phyloP scores from a whole-genome alignment of 805 yeast species.

The Saturnispora serradocipensis region DNA sequence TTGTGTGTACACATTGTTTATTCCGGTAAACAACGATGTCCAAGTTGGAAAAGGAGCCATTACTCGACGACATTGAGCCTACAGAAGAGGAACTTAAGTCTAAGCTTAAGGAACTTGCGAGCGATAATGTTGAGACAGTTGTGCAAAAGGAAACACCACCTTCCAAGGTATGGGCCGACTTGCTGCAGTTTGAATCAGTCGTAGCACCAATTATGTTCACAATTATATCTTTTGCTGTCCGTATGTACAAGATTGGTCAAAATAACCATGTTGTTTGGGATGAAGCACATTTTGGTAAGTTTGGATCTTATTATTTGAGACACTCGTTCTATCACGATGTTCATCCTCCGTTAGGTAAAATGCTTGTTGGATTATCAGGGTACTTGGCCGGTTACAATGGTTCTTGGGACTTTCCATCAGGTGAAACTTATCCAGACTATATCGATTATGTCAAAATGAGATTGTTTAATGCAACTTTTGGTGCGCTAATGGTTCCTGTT shows the following conservation, averaged over 20 bases:
- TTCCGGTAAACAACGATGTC: not conserved
- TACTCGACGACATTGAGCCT: constrained; percentile 8
- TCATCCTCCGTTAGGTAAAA: constrained; percentile 95
- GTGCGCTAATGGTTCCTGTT: constrained; percentile 77
- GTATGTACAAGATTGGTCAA: constrained; percentile 56
- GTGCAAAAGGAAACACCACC: constrained; percentile 14
- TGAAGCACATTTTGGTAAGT: constrained; percentile 91
- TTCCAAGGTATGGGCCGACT: constrained; percentile 8
- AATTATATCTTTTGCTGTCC: constrained; percentile 53
- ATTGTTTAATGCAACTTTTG: constrained; percentile 74
- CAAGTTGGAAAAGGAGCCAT: constrained; percentile 8
- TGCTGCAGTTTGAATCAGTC: constrained; percentile 23
- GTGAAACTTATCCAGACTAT: constrained; percentile 63
- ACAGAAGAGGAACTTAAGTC: constrained; percentile 27
- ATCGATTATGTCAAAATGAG: constrained; percentile 82
- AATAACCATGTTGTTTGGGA: constrained; percentile 72
- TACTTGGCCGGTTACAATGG: constrained; percentile 53
- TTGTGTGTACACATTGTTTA: not conserved
- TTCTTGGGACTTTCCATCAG: constrained; percentile 80
- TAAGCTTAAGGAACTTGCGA: constrained; percentile 23
- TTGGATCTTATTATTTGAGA: constrained; percentile 81
- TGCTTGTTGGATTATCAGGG: constrained; percentile 84
- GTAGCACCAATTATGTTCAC: constrained; percentile 61
- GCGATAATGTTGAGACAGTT: constrained; percentile 9
- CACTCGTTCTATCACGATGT: constrained; percentile 93